These are phyloP conservation scores for Acanthamoeba royreba DNA, from an alignment of 208 protist genomes.

Conservation along the genomic window DNA sequence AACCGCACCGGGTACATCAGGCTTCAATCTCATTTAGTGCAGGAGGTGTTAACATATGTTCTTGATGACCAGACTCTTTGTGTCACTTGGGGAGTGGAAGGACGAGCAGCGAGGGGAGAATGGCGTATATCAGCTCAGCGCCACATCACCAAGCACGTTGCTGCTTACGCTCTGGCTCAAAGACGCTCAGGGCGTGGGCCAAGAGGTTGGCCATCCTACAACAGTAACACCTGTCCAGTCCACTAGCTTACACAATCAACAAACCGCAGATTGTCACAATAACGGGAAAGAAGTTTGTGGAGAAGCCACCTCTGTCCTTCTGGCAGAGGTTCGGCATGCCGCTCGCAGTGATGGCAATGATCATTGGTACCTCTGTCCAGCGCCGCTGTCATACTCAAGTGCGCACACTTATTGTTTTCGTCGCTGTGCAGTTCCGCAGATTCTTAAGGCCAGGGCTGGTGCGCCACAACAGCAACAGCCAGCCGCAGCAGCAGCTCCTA, in stretches of 20 bases:
- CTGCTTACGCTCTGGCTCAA: neutral
- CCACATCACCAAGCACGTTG: neutral
- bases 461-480: neutral
- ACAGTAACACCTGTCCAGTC: neutral
- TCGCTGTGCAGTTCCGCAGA: too few relatives aligned
- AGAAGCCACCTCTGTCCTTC: neutral
- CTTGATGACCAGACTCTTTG: neutral
- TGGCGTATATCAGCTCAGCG: neutral
- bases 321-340: neutral
- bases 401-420: too few relatives aligned
- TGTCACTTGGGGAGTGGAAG: neutral
- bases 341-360: neutral
- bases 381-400: too few relatives aligned
- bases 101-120: neutral
- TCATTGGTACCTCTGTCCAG: neutral
- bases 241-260: neutral
- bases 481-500: neutral
- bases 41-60: neutral
- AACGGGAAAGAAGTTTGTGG: conserved; percentile 5
- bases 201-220: neutral
- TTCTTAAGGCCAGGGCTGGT: neutral
- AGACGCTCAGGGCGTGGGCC: neutral
- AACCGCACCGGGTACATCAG: neutral
- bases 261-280: neutral
- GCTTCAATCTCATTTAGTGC: neutral